Base-by-base conservation (phyloP, 2,329 filamentous ascomycete genomes). In the Neonectria coccinea region DNA sequence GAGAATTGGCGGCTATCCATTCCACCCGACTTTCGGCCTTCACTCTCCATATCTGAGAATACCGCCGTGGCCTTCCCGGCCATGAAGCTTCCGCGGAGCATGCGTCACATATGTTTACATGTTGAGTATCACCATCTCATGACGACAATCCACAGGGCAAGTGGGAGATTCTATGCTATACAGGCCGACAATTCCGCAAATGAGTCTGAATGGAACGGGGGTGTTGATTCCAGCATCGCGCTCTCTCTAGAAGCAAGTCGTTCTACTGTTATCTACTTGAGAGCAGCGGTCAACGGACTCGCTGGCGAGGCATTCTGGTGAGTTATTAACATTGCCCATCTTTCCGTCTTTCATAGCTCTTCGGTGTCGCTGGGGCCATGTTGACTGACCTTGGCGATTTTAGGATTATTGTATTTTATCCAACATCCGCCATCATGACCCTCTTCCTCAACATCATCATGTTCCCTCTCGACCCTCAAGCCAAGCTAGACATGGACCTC, bases 331-430 rank as follows among this genome's bases (percentile, higher is more conserved):
- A n/a, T 39, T 20, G n/a, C 18, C 8, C n/a, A 18, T n/a, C 16
- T 20, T 42, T 20, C 8, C 3, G 1, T 2, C 31, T 18, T 9
- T 2, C n/a, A 2, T 9, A 18, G 39, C n/a, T 10, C n/a, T 18
- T 11, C n/a, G 10, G 39, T 5, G 3, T 42, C n/a, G 25, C 6
- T 6, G 25, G 25, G 5, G 25, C 25, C 29, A 29, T 29, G 7
- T 42, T 20, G n/a, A 12, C 58, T 59, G 12, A 60, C 1, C 0
- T 16, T 9, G 5, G 4, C 10, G 0, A 4, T 12, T 57, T 2
- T 12, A 88, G 86, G 85, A 74, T 82, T n/a, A 73, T 87, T 4
- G 77, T 86, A 2, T 88, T 86, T 68, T 88, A 88, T 59, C 86
- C 86, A 1, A 82, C 86, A 59, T 83, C 84, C 0, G 86, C 86